Base-by-base conservation (phyloP, 2,329 filamentous ascomycete species). In the Aspergillus neotritici region DNA sequence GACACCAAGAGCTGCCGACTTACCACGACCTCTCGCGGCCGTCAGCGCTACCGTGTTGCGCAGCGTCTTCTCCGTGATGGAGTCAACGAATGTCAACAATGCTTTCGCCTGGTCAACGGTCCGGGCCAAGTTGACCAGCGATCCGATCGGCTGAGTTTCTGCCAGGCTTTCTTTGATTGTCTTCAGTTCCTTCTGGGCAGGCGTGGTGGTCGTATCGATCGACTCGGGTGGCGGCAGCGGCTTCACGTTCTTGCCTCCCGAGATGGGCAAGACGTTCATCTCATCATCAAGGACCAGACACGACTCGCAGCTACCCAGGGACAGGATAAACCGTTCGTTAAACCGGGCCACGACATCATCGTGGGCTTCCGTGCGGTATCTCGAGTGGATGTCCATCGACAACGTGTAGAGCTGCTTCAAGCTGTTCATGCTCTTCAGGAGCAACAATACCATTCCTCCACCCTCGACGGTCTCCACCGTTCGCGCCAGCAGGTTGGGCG, bases 391-490 rank as follows among this genome's bases (percentile, higher is more conserved):
- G 61, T 98, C 94, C 94, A 98, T 98, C 25, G 87, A 90, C 62
- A 98, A 67, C 36, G 88, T 94, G 71, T 97, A 98, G 1, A 98
- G 79, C 71, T 98, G 93, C 70, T 95, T 95, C 73, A 98, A 73
- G 66, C 89, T 96, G 67, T 76, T 93, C 88, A 98, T 96, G 49
- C 90, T 88, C 75, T 97, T 97, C 47, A 98, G 72, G 49, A 98
- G 74, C 52, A 98, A 71, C 34, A 98, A 75, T 1, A 97, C 91
- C 56, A 98, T 66, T 16, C 93, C 93, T 51, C 93, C 93, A 53
- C 94, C 93, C 67, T 98, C 91, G 4, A 98, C 94, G 0, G 94
- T 98, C 71, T 98, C 94, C 55, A 98, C 87, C 1, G 90, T 96
- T 49, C 91, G 81, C 15, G 93, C 93, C 28, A 98, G 79, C 52